Percentiles rank a stretch among this genome's conserved stretches.
Evolutionary conservation across 2,329 filamentous ascomycete genomes (phyloP).

Genomic region (Scleromitrula shiraiana): DNA sequence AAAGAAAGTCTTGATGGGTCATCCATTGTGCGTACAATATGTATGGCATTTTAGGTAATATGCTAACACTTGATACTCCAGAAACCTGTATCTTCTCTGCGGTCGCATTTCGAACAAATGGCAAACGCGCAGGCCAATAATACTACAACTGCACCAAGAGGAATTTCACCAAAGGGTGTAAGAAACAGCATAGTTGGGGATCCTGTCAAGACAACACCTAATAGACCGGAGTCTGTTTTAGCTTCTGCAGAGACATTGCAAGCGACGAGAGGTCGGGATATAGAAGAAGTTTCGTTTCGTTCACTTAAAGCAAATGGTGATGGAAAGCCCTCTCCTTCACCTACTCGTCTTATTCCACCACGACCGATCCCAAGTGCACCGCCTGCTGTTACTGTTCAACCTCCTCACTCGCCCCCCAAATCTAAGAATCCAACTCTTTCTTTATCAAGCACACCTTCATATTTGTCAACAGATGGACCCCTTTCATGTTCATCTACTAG

Average conservation of each 20-base stretch:
- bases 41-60: neutral
- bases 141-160: conserved; percentile 20
- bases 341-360: conserved; percentile 16
- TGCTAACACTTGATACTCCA: conserved; percentile 30
- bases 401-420: conserved; percentile 62
- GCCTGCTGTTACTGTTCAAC: conserved; percentile 61
- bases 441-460: conserved; percentile 19
- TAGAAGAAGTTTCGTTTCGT: conserved; percentile 18
- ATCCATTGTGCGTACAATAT: conserved; percentile 54
- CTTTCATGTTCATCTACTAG: conserved; percentile 33
- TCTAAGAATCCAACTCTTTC: conserved; percentile 18
- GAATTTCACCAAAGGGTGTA: conserved; percentile 23
- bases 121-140: conserved; percentile 39
- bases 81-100: conserved; percentile 76
- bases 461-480: conserved; percentile 22
- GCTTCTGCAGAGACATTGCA: conserved; percentile 15
- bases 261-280: conserved; percentile 21
- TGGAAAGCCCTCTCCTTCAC: conserved; percentile 24
- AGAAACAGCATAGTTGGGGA: conserved; percentile 16
- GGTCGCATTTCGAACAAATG: conserved; percentile 76
- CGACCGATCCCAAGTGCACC: conserved; percentile 17
- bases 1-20: conserved; percentile 64
- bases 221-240: conserved; percentile 15
- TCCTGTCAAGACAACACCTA: conserved; percentile 11
- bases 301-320: conserved; percentile 18